phyloP scores from a whole-genome alignment of 179 eudicot species.

The Silene noctiflora region DNA sequence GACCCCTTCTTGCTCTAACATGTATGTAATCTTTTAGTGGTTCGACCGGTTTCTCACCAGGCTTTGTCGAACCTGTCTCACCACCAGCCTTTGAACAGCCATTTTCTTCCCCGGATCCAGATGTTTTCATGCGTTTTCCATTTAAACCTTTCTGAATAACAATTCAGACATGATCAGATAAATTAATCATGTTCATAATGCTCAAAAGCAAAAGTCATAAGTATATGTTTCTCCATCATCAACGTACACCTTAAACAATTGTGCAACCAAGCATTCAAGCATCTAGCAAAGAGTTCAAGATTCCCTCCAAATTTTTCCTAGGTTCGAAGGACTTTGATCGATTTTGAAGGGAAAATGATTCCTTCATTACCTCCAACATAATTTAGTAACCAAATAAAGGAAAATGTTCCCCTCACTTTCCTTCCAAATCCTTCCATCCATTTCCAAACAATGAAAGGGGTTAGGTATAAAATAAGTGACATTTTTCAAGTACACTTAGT shows the following conservation, averaged over 20 bases:
- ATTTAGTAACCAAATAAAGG: not conserved
- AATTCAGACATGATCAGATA: slow-evolving; percentile 3
- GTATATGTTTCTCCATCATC: not conserved
- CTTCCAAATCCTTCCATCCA: not conserved
- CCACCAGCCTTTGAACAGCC: slow-evolving; percentile 47
- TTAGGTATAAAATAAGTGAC: not conserved
- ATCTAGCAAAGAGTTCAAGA: not conserved
- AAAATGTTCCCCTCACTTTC: not conserved
- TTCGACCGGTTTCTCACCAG: slow-evolving; percentile 47
- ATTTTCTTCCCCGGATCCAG: slow-evolving; percentile 46
- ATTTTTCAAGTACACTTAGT: not conserved
- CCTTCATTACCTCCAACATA: not conserved
- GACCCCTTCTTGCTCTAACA: slow-evolving; percentile 98
- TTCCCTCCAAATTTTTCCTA: not conserved
- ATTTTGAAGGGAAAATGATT: too few species aligned
- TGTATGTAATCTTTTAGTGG: slow-evolving; percentile 91
- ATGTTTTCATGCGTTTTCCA: slow-evolving; percentile 56
- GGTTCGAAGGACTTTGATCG: not conserved
- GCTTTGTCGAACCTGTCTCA: slow-evolving; percentile 49
- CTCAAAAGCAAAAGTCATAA: slow-evolving; percentile 8
- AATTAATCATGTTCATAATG: slow-evolving; percentile 11
- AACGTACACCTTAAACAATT: not conserved
- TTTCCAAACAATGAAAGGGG: not conserved
- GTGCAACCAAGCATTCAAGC: not conserved
- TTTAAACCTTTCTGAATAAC: slow-evolving; percentile 45